Conservation (phyloP, 2,329 filamentous ascomycete species). For the Aotearoamyces nothofagi region DNA sequence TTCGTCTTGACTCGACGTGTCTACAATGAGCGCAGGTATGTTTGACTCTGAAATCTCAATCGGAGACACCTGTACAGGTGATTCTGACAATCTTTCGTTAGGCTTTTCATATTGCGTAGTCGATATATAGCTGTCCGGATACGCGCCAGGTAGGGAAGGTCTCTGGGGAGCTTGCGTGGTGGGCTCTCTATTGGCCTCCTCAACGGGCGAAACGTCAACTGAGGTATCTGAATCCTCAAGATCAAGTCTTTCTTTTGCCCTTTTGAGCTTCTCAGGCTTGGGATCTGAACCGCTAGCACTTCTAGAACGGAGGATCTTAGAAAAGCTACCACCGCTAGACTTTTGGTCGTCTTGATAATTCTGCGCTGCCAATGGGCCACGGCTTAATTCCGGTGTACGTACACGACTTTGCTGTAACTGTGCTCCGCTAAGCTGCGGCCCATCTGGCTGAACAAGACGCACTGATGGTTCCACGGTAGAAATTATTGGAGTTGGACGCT, state of each 20-base stretch:
- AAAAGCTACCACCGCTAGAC: slow-evolving; percentile 20
- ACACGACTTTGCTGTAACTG: slow-evolving; percentile 19
- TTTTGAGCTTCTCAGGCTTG: slow-evolving; percentile 39
- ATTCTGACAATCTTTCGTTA: slow-evolving; percentile 44
- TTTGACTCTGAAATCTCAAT: slow-evolving; percentile 30
- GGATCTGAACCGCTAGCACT: slow-evolving; percentile 26
- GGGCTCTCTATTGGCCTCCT: slow-evolving; percentile 12
- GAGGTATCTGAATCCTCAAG: slow-evolving; percentile 52
- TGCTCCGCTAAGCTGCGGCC: slow-evolving; percentile 11
- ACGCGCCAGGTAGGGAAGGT: slow-evolving; percentile 18
- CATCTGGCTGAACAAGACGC: slow-evolving; percentile 6
- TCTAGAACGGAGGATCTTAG: slow-evolving; percentile 27
- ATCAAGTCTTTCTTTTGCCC: slow-evolving; percentile 45
- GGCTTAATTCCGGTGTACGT: slow-evolving; percentile 22
- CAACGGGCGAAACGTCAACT: slow-evolving; percentile 22
- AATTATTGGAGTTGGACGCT: slow-evolving; percentile 12
- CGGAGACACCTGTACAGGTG: slow-evolving; percentile 51
- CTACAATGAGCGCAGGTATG: slow-evolving; percentile 52
- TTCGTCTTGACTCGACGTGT: slow-evolving; percentile 57
- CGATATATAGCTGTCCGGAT: slow-evolving; percentile 18
- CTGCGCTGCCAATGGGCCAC: slow-evolving; percentile 2
- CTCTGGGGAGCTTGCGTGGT: slow-evolving; percentile 10
- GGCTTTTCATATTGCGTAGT: slow-evolving; percentile 12
- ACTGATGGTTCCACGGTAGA: slow-evolving; percentile 15
- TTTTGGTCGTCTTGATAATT: slow-evolving; percentile 24